These are phyloP conservation scores for Eimeria tenella DNA, from an alignment of 169 alveolate species.

Conservation along the genomic window DNA sequence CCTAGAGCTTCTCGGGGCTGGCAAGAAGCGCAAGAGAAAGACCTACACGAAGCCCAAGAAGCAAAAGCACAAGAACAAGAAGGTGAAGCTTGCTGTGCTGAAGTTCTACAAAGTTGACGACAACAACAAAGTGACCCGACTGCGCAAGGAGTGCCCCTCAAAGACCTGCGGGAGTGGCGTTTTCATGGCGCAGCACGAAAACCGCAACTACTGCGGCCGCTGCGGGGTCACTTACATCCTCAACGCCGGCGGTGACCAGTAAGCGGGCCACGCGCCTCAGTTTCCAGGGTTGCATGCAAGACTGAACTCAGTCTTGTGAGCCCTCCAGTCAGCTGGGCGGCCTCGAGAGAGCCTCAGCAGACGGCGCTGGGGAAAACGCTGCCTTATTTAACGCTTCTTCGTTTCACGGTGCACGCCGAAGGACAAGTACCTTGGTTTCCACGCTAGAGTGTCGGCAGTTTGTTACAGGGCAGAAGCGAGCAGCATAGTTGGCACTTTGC, in stretches of 20 bases:
- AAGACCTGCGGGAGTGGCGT: slow-evolving; percentile 97
- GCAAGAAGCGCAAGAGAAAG: slow-evolving; percentile 96
- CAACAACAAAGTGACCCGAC: slow-evolving; percentile 95
- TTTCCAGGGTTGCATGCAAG: too few species aligned
- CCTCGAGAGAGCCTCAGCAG: too few species aligned
- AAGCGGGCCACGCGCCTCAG: background rate
- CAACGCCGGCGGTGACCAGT: slow-evolving; percentile 60
- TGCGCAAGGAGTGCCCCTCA: slow-evolving; percentile 96
- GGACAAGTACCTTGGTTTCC: too few species aligned
- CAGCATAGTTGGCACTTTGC: too few species aligned
- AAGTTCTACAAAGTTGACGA: slow-evolving; percentile 97
- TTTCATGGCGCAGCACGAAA: slow-evolving; percentile 98
- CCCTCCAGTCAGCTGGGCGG: too few species aligned
- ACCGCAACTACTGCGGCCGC: slow-evolving; percentile 99
- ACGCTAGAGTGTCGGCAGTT: too few species aligned
- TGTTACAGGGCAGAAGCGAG: too few species aligned
- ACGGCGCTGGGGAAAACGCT: too few species aligned
- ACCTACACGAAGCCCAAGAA: slow-evolving; percentile 95
- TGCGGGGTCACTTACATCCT: slow-evolving; percentile 95
- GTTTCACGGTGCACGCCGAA: too few species aligned
- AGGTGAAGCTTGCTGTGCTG: slow-evolving; percentile 97
- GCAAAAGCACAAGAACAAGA: slow-evolving; percentile 98
- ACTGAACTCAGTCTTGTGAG: too few species aligned
- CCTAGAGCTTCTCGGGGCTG: slow-evolving; percentile 91
- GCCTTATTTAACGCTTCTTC: too few species aligned